phyloP scores from a whole-genome alignment of 352 stramenopile species.

The Globisporangium camurandrum region DNA sequence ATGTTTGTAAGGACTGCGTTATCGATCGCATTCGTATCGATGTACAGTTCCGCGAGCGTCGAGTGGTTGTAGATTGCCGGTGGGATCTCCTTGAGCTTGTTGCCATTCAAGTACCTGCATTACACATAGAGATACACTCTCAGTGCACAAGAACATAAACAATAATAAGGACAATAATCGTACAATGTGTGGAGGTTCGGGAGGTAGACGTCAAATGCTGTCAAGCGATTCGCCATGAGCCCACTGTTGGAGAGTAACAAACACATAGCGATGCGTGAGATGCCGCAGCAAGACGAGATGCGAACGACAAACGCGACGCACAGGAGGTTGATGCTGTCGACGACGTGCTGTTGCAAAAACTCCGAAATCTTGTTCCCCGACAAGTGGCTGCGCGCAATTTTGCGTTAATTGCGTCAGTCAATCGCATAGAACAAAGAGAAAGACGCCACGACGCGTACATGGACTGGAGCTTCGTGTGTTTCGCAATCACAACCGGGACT shows the following conservation, averaged over 20 bases:
- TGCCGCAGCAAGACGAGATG: background rate
- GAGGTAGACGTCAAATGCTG: conserved; percentile 14
- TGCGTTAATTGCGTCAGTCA: background rate
- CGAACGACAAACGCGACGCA: background rate
- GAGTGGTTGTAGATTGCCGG: conserved; percentile 17
- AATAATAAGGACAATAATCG: background rate
- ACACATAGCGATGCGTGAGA: background rate
- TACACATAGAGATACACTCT: background rate
- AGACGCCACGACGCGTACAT: background rate
- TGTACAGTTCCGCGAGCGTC: conserved; percentile 15
- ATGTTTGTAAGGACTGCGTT: conserved; percentile 5
- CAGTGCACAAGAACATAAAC: background rate
- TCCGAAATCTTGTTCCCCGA: conserved; percentile 1
- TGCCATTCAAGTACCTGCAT: conserved; percentile 7
- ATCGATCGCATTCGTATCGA: background rate
- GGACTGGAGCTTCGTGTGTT: background rate
- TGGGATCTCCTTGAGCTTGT: conserved; percentile 23
- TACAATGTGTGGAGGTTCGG: conserved; percentile 19
- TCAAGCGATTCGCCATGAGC: conserved; percentile 19
- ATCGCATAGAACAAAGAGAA: background rate
- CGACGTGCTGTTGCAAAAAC: background rate
- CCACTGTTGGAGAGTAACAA: conserved; percentile 4
- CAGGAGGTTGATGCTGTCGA: background rate
- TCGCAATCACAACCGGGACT: background rate
- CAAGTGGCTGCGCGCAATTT: background rate